Base-by-base conservation (phyloP, 768 basidiomycete genomes). In the Xerocomellus chrysenteron region DNA sequence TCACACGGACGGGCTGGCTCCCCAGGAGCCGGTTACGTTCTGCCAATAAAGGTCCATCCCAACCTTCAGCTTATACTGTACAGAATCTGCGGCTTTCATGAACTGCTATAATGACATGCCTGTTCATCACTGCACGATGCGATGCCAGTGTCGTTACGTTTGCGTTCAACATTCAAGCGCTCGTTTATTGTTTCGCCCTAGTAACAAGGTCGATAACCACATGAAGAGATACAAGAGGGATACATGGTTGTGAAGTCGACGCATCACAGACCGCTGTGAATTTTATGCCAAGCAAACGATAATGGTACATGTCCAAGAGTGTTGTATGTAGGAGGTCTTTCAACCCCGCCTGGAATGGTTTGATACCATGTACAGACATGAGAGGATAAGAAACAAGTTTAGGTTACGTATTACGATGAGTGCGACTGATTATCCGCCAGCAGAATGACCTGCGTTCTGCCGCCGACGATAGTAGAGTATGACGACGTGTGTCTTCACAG, bases 1-100 rank as follows among this genome's bases (percentile, higher is more conserved):
- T 85, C 43, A 76, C 76, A 50, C 71, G 71, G 48, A 56, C 60
- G 33, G 47, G 63, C 26, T 61, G 69, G 63, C 40, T 64, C n/a
- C 62, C 69, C 35, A 60, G 47, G 57, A 59, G 65, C 28, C 67
- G 65, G 24, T 46, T 45, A 48, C 58, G 62, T 47, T 54, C 49
- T 52, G 19, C 30, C 40, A 52, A 55, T 6, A 59, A 58, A 37
- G 21, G 50, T 1, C 49, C 50, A 19, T 26, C 61, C 7, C 52
- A 55, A 43, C 60, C 66, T 37, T 52, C 43, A 9, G 26, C 57
- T 16, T 71, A 72, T 56, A 59, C 59, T 40, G 49, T 47, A 43
- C 47, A 65, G 44, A 65, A 55, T 45, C 26, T 71, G 59, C 63
- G 47, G 39, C 59, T 65, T 32, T 40, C 13, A 30, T 70, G 57